These are phyloP conservation scores for Nidularia sp. DNA, from an alignment of 768 basidiomycete species.

Conservation along the genomic window DNA sequence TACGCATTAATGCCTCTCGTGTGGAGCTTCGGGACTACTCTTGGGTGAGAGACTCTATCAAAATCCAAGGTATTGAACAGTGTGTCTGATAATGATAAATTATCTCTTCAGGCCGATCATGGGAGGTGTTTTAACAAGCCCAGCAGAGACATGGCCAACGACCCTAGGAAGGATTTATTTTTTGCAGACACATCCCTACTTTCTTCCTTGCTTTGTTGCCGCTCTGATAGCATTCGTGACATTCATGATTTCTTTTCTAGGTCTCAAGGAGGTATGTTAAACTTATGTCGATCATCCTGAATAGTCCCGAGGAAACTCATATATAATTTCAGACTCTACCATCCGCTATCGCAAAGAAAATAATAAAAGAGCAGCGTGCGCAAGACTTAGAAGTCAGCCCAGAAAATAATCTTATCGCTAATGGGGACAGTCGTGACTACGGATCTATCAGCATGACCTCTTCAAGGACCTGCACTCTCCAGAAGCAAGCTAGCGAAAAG, in stretches of 20 bases:
- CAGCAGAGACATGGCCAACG: constrained; percentile 19
- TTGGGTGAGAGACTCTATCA: constrained; percentile 9
- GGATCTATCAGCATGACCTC: background rate
- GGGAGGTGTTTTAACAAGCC: constrained; percentile 27
- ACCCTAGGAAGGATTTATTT: constrained; percentile 17
- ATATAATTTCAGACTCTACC: constrained; percentile 7
- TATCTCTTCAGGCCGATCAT: constrained; percentile 16
- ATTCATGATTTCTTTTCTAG: constrained; percentile 13
- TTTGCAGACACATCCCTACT: constrained; percentile 26
- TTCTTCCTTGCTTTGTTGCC: constrained; percentile 27
- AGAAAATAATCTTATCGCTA: background rate
- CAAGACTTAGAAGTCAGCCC: background rate
- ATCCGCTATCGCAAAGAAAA: background rate
- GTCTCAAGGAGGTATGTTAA: constrained; percentile 21
- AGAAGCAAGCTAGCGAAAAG: background rate
- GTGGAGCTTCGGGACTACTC: constrained; percentile 17
- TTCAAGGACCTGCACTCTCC: background rate
- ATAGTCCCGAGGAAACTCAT: background rate
- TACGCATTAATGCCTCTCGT: constrained; percentile 16
- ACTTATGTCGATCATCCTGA: background rate
- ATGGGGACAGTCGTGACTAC: background rate
- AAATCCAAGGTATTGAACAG: background rate
- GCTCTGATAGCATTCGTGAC: constrained; percentile 14
- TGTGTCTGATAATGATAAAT: background rate
- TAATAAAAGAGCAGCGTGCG: background rate